Percentiles rank a stretch among this genome's conserved stretches.
phyloP scores from a whole-genome alignment of 306 rosid species.

The Castanea crenata region DNA sequence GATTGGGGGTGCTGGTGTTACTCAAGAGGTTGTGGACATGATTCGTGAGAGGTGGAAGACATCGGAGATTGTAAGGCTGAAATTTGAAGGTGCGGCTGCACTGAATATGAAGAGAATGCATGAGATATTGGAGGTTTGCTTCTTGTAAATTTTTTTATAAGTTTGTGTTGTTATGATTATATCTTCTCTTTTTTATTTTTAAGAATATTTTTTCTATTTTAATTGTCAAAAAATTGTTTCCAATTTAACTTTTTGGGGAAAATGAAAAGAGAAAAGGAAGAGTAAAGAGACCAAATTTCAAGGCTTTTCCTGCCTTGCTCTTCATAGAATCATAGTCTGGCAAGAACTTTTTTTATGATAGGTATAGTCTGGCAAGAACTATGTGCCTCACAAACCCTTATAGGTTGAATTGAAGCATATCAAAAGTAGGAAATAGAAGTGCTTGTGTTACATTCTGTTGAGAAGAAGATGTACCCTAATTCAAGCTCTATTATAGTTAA shows the following conservation, averaged over 20 bases:
- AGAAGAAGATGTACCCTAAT: background rate
- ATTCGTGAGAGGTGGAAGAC: slow-evolving; percentile 90
- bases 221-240: background rate
- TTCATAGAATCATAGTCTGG: background rate
- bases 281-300: background rate
- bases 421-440: background rate
- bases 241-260: background rate
- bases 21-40: slow-evolving; percentile 79
- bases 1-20: slow-evolving; percentile 80
- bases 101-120: slow-evolving; percentile 97
- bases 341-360: background rate
- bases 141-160: slow-evolving; percentile 17
- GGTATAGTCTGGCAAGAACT: background rate
- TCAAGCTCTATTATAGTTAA: background rate
- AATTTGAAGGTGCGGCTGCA: slow-evolving; percentile 86
- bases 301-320: background rate
- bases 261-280: background rate
- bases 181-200: slow-evolving; percentile 1
- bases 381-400: background rate
- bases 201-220: background rate
- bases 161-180: slow-evolving; percentile 4
- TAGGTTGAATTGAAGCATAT: background rate
- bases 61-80: slow-evolving; percentile 80
- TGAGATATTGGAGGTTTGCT: slow-evolving; percentile 88
- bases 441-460: background rate